Percentiles rank a stretch among this genome's conserved stretches.
These are phyloP conservation scores for Buxus sempervirens DNA, from an alignment of 164 flowering plant species.

Conservation along the genomic window DNA sequence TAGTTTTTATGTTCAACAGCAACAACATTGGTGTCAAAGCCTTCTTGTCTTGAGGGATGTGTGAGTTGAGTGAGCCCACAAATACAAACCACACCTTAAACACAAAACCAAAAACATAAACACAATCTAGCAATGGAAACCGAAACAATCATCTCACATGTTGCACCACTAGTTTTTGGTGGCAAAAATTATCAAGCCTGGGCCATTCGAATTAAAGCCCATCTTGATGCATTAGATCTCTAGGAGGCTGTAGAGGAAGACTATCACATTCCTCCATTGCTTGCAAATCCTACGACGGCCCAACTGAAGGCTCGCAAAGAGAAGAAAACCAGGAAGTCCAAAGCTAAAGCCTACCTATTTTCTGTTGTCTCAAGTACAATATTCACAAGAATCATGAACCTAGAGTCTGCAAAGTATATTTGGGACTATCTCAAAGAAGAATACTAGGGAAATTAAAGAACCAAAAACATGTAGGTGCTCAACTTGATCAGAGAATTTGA, in stretches of 20 bases:
- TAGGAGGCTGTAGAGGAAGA: slow-evolving; percentile 16
- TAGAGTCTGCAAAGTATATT: background rate
- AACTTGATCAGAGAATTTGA: slow-evolving; percentile 4
- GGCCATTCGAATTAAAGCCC: slow-evolving; percentile 9
- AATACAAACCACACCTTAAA: too few species aligned
- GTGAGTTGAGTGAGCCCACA: background rate
- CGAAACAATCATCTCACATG: background rate
- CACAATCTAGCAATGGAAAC: background rate
- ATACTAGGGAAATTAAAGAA: too few species aligned
- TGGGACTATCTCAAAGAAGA: slow-evolving; percentile 9
- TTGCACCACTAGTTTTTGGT: background rate
- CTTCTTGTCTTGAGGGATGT: background rate
- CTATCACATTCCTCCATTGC: slow-evolving; percentile 2
- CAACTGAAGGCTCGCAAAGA: slow-evolving; percentile 8
- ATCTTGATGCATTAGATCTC: slow-evolving; percentile 10
- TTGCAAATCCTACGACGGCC: slow-evolving; percentile 9
- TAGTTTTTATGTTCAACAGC: too few species aligned
- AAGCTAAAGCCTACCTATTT: slow-evolving; percentile 7
- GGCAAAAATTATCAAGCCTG: slow-evolving; percentile 9
- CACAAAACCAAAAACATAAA: background rate
- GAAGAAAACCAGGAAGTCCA: slow-evolving; percentile 6
- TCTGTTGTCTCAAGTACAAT: background rate
- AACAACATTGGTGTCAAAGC: background rate
- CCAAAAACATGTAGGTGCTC: background rate
- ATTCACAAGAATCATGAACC: background rate